Evolutionary conservation across 2,329 filamentous ascomycete species (phyloP), one percentile per base, ranked within the genome.

Genomic region (Calonectria fujianensis): DNA sequence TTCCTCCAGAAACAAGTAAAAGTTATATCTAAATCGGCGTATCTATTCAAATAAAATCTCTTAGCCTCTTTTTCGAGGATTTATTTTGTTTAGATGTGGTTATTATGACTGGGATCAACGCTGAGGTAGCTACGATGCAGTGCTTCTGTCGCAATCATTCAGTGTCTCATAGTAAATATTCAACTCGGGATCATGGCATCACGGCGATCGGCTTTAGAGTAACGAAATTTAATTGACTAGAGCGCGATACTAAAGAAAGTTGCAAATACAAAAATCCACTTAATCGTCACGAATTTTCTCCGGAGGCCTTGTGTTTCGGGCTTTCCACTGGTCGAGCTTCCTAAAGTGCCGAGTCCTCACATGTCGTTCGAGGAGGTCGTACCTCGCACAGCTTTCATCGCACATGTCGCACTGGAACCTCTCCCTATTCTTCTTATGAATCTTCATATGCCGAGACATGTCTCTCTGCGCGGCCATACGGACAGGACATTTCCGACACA

Each of bases 361-460:
- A 50, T 73, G 70, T 31, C 65, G 68, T 13, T 64, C 24, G 24
- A 61, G 45, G 37, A 64, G 68, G 48, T 57, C 54, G 16, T 13
- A 29, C 48, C 70, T 73, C 18, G 70, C 51, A 54, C 68, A 73
- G 2, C 2, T 63, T 37, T 48, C 3, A 9, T 20, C 1, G 27
- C 70, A 73, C 8, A 45, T 52, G 18, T 31, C 35, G 35, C 69
- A 70, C 32, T 20, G 6, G 48, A 29, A 70, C 41, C 37, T 35
- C 32, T n/a, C 24, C 39, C 35, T 64, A 16, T 41, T 31, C 20
- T 37, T 50, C 4, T 13, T 27, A 61, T 80, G 78, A 6, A 70
- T 71, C 13, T 39, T 50, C 20, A 52, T 54, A 6, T 80, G 78
- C 2, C 69, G 70, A 8, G 32, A 52, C 77, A 80, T 80, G 27